Percentiles rank a stretch among this genome's conserved stretches.
Conservation (phyloP, 2,329 filamentous ascomycete species). For the Venturia nashicola region DNA sequence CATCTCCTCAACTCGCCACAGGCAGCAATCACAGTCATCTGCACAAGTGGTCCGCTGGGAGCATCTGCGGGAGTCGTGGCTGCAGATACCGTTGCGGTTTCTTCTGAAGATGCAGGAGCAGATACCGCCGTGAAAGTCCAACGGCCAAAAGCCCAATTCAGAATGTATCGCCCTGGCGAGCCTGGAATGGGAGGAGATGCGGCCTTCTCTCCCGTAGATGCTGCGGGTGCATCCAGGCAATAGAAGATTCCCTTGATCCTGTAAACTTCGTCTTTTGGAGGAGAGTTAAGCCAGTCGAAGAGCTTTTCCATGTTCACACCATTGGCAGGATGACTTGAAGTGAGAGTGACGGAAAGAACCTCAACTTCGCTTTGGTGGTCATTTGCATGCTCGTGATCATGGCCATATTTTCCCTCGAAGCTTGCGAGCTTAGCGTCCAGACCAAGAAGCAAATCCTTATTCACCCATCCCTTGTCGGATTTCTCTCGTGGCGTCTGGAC, state of each 20-base stretch:
- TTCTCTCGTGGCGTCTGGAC: slow-evolving; percentile 66
- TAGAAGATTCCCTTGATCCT: slow-evolving; percentile 70
- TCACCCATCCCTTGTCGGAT: slow-evolving; percentile 68
- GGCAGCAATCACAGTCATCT: slow-evolving; percentile 66
- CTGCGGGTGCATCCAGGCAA: slow-evolving; percentile 31
- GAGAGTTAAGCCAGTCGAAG: slow-evolving; percentile 52
- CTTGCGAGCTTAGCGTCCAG: slow-evolving; percentile 70
- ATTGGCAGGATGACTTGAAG: slow-evolving; percentile 31
- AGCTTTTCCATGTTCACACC: slow-evolving; percentile 49
- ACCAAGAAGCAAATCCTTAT: slow-evolving; percentile 70
- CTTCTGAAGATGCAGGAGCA: slow-evolving; percentile 14
- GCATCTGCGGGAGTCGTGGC: slow-evolving; percentile 23
- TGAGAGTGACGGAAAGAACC: slow-evolving; percentile 70
- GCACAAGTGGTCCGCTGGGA: slow-evolving; percentile 43
- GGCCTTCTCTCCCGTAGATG: slow-evolving; percentile 29
- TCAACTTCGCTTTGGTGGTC: slow-evolving; percentile 77
- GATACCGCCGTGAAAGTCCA: slow-evolving; percentile 72
- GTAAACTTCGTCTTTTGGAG: slow-evolving; percentile 90
- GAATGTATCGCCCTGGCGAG: slow-evolving; percentile 54
- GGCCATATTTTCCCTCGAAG: slow-evolving; percentile 21
- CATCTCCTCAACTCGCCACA: slow-evolving; percentile 64
- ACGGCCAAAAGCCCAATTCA: slow-evolving; percentile 96
- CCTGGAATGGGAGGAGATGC: slow-evolving; percentile 24
- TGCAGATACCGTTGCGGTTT: slow-evolving; percentile 16
- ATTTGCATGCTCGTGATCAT: slow-evolving; percentile 33